Evolutionary conservation across 2,329 filamentous ascomycete genomes (phyloP), one percentile per base, ranked within the genome.

Genomic region (Cladophialophora yegresii): DNA sequence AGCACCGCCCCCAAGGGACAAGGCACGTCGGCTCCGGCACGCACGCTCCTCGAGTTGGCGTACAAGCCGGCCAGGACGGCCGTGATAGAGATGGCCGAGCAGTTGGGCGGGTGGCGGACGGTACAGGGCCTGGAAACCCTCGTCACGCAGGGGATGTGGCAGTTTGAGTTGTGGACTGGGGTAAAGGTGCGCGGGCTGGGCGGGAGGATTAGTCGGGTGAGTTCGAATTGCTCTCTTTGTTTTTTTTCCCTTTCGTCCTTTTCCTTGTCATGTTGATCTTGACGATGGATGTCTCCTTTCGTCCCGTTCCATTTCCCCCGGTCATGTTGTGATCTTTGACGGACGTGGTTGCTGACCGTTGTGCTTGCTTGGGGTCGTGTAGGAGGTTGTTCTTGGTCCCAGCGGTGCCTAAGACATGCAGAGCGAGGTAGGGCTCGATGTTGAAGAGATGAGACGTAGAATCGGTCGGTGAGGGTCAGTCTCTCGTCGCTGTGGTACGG

Each of bases 41-140:
- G 65, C 26, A 63, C 58, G 20, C 78, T 98, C 66, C 79, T 98
- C 3, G 95, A 99, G 77, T 96, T 99, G 93, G 93, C 95, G 1
- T 99, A 99, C 77, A 96, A 93, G 77, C 95, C 95, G 22, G 82
- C 85, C 0, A 84, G 90, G 58, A 99, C 95, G 4, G 85, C 89
- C 7, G 78, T 96, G 70, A 97, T 98, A 87, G 84, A 90, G 74
- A 80, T 97, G 74, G 93, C 93, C 2, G 83, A 87, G 71, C 85
- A 89, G 70, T 12, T 67, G 8, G 69, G 67, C 26, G 88, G 89
- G 2, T 99, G 95, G 95, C 84, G 80, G 62, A 92, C 89, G 1
- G 89, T 98, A 67, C 88, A 92, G 7, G 95, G 95, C 0, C 78
- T 97, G 45, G 95, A 99, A 77, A 92, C 95, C 32, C 82, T 99